These are phyloP conservation scores for Allium fistulosum DNA, from an alignment of 106 monocot genomes.

Conservation along the genomic window DNA sequence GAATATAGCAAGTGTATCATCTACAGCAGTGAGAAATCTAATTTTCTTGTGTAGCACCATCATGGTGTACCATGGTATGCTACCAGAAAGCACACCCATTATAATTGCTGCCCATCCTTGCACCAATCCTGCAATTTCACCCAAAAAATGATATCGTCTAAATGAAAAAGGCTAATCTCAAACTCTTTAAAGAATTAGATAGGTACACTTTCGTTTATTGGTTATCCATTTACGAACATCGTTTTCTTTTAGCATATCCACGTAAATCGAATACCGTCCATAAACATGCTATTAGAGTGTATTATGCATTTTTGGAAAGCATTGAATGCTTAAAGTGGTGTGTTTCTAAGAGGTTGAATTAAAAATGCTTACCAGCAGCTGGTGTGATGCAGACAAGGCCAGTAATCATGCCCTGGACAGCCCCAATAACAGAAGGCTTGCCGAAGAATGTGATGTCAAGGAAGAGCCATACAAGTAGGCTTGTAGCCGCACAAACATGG, in stretches of 20 bases:
- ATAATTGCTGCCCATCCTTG: conserved; percentile 13
- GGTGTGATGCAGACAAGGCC: conserved; percentile 14
- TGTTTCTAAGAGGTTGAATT: too few species aligned
- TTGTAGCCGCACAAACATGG: conserved; percentile 12
- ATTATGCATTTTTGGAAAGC: too few species aligned
- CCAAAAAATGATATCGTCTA: background rate
- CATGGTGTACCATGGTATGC: conserved; percentile 16
- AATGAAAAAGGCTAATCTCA: background rate
- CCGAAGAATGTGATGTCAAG: conserved; percentile 18
- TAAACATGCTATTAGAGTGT: too few species aligned
- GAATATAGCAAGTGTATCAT: conserved; percentile 18
- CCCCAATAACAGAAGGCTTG: conserved; percentile 21
- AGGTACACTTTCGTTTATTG: too few species aligned
- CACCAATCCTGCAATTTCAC: conserved; percentile 1
- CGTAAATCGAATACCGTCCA: too few species aligned
- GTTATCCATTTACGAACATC: too few species aligned
- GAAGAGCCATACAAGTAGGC: conserved; percentile 17
- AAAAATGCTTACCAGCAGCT: background rate
- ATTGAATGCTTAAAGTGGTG: too few species aligned
- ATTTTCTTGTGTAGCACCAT: conserved; percentile 20
- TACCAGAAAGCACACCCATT: conserved; percentile 11
- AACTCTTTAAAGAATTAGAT: background rate
- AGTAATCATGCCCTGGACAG: conserved; percentile 16
- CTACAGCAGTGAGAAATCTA: conserved; percentile 10
- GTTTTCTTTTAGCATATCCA: too few species aligned